Base-by-base conservation (phyloP, 768 basidiomycete species). In the Leccinum barrowsii region DNA sequence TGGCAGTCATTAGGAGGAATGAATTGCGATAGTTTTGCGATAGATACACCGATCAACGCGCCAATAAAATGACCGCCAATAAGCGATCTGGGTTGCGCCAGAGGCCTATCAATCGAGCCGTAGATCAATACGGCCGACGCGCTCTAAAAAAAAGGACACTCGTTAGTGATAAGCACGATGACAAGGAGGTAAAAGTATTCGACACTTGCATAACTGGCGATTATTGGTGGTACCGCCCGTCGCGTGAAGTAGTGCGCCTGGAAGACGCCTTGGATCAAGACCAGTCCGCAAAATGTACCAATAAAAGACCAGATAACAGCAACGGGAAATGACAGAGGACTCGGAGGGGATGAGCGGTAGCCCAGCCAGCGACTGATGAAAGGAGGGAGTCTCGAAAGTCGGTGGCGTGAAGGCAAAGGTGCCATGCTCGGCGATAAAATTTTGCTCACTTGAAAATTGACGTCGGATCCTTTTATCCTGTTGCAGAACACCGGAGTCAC, bases 81-180 rank as follows among this genome's bases (percentile, higher is more conserved):
- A 4, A 84, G 72, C 2, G 78, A 70, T 19, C 82, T 76, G 12
- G 84, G 82, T 67, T 85, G 83, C 0, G 81, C 79, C 40, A 84
- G 65, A 7, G 82, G 82, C 4, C 75, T 73, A 15, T 85, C 81
- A 46, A 84, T 76, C 2, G 78, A 75, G 17, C 80, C 82, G 58
- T 82, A 84, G 30, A 82, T 76, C 47, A 85, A 73, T 8, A 83
- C 78, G 6, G 83, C 83, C 11, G 80, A 79, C 22, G 82, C 82
- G 21, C 80, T 83, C 84, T 84, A 64, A 24, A 12, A 19, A 35
- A 40, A 40, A n/a, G 50, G 34, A 54, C 6, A n/a, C n/a, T 47
- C 35, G 52, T 56, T 17, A 7, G 44, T 46, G 17, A 54, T 53
- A 19, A 24, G 17, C 17, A n/a, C 19, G 26, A 48, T 30, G 54